Base-by-base conservation (phyloP, 176 grass and related monocot species). In the Oryza glumipatula region DNA sequence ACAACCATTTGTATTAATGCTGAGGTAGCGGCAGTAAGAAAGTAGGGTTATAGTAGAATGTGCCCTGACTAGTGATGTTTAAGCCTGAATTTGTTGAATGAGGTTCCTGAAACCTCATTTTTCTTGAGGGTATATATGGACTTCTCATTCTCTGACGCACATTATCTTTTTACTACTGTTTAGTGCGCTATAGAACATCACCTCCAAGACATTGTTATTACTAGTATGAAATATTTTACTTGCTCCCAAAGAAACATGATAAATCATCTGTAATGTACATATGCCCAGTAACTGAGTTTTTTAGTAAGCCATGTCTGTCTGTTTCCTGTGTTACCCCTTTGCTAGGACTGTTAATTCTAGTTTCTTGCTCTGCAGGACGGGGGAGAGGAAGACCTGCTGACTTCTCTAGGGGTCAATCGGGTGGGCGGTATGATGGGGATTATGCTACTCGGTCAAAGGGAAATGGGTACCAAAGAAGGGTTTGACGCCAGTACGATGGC, bases 381-480 rank as follows among this genome's bases (percentile, higher is more conserved):
- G 86, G 79, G 13, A 80, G 90, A n/a, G 83, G 90, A 76, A 82
- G 78, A 44, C 17, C 41, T 65, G 21, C 54, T 45, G 85, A 87
- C 67, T 73, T 56, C 44, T 74, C 77, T 4, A 85, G 78, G 82
- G 86, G 80, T 15, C 90, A 73, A 78, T 76, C 32, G 54, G 74
- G 74, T 83, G 90, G 82, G 17, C 68, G 83, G 19, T 79, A 75
- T 26, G 83, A 88, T 0, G 67, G 44, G 54, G 90, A 92, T 35
- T 92, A 89, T 41, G 14, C 69, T 70, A 65, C 60, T 60, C 86
- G 75, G 36, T 79, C 86, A 4, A 92, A 78, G 69, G 86, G 79
- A 76, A 92, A 79, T 45, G 83, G 79, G 24, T 69, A 80, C 41
- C 83, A 83, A 73, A 68, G 68, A 72, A 85, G 56, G 70, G 80